Evolutionary conservation across 257 asterid species (phyloP), one percentile per base, ranked within the genome.

Genomic region (Nicotiana benthamiana): DNA sequence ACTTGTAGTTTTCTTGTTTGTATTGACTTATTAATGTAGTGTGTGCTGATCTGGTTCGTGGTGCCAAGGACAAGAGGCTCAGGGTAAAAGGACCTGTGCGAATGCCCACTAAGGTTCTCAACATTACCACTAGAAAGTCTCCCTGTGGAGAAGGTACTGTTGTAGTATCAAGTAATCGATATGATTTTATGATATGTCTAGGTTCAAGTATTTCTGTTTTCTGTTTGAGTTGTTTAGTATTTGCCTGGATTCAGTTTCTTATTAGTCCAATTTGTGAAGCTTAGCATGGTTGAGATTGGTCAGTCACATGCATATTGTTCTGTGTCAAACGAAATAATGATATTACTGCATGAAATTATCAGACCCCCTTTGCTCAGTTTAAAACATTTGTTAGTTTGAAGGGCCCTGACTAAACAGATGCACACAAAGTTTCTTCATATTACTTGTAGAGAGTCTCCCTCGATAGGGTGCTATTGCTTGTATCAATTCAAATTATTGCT

Each of bases 41-140:
- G 91, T 79, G 83, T 87, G 40, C 60, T 18, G 94, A 91, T 64
- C 87, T 92, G 77, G 92, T 92, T 15, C 92, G 93, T 34, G 93
- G 92, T 43, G 97, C 93, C 30, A 90, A 89, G 89, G 94, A 90
- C 83, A 92, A 92, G 68, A 86, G 86, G 15, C 90, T 92, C 65
- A 82, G 91, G 82, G 94, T 90, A 43, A 90, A 92, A 87, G 97
- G 97, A 82, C 92, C 93, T 1, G 93, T 90, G 81, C 87, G 97
- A 61, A 90, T 90, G 85, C 96, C 96, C 5, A 91, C 93, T 3
- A 91, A 90, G 90, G 92, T 89, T 85, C 94, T 92, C 15, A 56
- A 76, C 75, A 92, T 92, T 77, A 92, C 92, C 30, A 92, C 97
- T 12, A 88, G 97, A 87, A 92, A 92, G 82, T 87, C 97, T 24